phyloP scores from a whole-genome alignment of 257 asterid genomes.

The Plantago major region DNA sequence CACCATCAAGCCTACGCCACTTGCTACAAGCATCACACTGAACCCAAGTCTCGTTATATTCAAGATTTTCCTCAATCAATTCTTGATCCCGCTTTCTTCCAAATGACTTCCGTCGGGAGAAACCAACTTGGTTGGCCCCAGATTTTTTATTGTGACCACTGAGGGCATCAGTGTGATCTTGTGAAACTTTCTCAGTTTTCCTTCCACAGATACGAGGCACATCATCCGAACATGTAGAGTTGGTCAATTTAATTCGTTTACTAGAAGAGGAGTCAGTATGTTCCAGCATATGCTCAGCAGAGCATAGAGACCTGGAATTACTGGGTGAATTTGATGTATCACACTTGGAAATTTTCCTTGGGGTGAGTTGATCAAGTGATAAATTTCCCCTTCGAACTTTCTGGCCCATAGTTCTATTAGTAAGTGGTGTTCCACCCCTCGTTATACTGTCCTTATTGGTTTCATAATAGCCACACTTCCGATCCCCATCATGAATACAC shows the following conservation, averaged over 20 bases:
- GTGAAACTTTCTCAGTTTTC: conserved; percentile 21
- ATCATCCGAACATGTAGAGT: conserved; percentile 30
- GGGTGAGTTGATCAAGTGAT: conserved; percentile 54
- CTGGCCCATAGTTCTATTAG: conserved; percentile 35
- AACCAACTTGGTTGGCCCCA: conserved; percentile 22
- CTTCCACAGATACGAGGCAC: conserved; percentile 24
- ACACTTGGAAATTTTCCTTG: conserved; percentile 28
- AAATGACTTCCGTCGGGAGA: conserved; percentile 26
- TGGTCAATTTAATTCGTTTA: conserved; percentile 33
- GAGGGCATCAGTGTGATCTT: conserved; percentile 36
- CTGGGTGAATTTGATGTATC: conserved; percentile 29
- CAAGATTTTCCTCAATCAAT: conserved; percentile 27
- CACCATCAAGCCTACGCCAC: conserved; percentile 83
- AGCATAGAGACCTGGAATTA: conserved; percentile 22
- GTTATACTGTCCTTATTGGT: conserved; percentile 34
- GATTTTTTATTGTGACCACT: conserved; percentile 20
- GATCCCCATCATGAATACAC: conserved; percentile 68
- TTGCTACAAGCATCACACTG: conserved; percentile 97
- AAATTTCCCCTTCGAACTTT: conserved; percentile 67
- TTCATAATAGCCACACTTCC: conserved; percentile 86
- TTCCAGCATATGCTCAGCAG: conserved; percentile 31
- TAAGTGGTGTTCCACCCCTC: conserved; percentile 27
- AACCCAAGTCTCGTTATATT: conserved; percentile 71
- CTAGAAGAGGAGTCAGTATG: conserved; percentile 24
- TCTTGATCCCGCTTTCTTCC: conserved; percentile 37